Conservation (phyloP, 441 rosid genomes). For the Kokia cookei region DNA sequence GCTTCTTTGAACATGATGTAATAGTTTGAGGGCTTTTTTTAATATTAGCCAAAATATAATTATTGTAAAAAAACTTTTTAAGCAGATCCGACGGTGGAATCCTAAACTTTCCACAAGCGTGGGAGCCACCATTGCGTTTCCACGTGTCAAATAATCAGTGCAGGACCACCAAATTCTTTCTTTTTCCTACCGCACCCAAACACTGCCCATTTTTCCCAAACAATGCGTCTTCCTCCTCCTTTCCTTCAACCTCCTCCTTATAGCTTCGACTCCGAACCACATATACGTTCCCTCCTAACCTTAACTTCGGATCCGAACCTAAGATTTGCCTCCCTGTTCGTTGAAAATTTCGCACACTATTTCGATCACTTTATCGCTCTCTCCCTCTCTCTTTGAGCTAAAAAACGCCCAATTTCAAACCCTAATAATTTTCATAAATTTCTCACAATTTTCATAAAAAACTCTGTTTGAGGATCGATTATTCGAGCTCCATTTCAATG, state of each 20-base stretch:
- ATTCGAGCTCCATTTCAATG: not conserved
- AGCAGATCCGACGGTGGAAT: not conserved
- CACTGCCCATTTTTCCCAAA: not conserved
- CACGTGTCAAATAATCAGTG: not conserved
- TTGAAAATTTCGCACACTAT: not conserved
- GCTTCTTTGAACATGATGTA: no score
- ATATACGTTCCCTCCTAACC: not conserved
- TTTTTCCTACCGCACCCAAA: constrained; percentile 12
- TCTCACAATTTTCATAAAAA: not conserved
- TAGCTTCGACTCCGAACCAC: not conserved
- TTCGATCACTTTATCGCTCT: not conserved
- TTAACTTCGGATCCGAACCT: not conserved
- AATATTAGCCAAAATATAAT: no score
- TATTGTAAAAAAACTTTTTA: no score
- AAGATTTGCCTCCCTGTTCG: not conserved
- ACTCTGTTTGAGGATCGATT: not conserved
- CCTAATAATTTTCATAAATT: not conserved
- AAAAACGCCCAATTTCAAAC: not conserved
- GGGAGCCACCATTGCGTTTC: not conserved
- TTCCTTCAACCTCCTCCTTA: not conserved
- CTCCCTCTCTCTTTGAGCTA: not conserved
- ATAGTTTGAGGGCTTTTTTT: no score
- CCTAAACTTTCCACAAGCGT: not conserved
- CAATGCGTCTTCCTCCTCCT: not conserved
- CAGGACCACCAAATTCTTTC: constrained; percentile 9